phyloP scores from a whole-genome alignment of 1,139 yeast genomes.

The Debaryomyces udenii region DNA sequence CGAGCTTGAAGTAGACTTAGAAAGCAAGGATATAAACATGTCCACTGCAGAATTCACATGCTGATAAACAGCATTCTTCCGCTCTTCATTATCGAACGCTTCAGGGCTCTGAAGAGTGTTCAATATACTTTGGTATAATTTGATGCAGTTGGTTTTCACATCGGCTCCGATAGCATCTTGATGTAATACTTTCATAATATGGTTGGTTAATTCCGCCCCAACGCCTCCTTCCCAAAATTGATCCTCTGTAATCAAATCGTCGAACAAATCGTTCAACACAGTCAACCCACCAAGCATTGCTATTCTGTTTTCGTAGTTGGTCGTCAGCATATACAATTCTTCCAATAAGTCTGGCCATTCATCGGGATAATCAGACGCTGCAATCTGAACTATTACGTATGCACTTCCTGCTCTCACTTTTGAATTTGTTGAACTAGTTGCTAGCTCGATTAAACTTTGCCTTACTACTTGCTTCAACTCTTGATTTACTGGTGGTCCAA shows the following conservation, averaged over 20 bases:
- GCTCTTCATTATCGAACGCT: conserved; percentile 37
- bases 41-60: conserved; percentile 28
- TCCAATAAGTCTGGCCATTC: conserved; percentile 84
- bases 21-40: conserved; percentile 23
- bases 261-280: conserved; percentile 77
- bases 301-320: conserved; percentile 30
- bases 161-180: conserved; percentile 31
- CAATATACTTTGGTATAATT: conserved; percentile 55
- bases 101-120: conserved; percentile 58
- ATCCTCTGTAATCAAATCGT: conserved; percentile 82
- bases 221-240: conserved; percentile 81
- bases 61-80: conserved; percentile 33
- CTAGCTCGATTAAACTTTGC: conserved; percentile 50
- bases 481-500: conserved; percentile 65
- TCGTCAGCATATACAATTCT: conserved; percentile 46
- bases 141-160: conserved; percentile 52
- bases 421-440: conserved; percentile 55
- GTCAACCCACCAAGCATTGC: conserved; percentile 65
- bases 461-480: conserved; percentile 56
- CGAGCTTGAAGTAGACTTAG: conserved; percentile 21
- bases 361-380: conserved; percentile 91
- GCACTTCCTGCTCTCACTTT: conserved; percentile 71
- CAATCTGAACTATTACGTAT: conserved; percentile 79
- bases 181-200: conserved; percentile 46
- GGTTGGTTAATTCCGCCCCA: conserved; percentile 55